These are phyloP conservation scores for Datura wrightii DNA, from an alignment of 257 asterid genomes.

Conservation along the genomic window DNA sequence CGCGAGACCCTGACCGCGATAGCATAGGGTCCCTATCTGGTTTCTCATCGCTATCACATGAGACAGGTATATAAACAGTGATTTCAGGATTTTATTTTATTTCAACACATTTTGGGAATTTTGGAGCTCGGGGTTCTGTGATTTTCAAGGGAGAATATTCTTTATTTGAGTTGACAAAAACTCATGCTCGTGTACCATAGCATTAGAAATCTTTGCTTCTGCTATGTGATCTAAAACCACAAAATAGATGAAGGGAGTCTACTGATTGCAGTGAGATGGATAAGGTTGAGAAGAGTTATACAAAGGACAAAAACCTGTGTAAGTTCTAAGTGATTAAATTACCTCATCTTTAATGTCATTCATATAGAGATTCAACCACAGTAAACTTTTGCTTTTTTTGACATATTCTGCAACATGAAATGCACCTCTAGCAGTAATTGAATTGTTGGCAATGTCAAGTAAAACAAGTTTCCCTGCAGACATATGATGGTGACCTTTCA, in stretches of 20 bases:
- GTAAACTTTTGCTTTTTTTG: slow-evolving; percentile 78
- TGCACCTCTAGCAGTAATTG: slow-evolving; percentile 77
- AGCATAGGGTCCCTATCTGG: no score
- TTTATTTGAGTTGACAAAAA: not conserved
- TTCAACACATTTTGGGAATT: no score
- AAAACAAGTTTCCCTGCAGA: slow-evolving; percentile 71
- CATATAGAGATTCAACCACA: slow-evolving; percentile 89
- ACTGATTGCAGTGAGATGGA: not conserved
- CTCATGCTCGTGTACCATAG: not conserved
- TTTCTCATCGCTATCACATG: no score
- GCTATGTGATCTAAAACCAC: not conserved
- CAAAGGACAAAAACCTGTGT: not conserved
- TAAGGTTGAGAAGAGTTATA: not conserved
- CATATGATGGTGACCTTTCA: slow-evolving; percentile 30
- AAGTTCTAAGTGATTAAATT: slow-evolving; percentile 22
- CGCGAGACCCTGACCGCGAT: no score
- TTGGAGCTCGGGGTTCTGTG: no score
- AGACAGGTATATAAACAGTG: no score
- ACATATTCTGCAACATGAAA: slow-evolving; percentile 84
- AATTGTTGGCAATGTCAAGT: slow-evolving; percentile 88
- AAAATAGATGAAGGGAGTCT: slow-evolving; percentile 1
- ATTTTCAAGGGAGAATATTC: no score
- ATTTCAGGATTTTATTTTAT: no score
- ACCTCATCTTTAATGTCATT: slow-evolving; percentile 96
- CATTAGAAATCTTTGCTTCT: not conserved